Evolutionary conservation across 139 green algal genomes (phyloP).

Genomic region (Asterochloris sp.): DNA sequence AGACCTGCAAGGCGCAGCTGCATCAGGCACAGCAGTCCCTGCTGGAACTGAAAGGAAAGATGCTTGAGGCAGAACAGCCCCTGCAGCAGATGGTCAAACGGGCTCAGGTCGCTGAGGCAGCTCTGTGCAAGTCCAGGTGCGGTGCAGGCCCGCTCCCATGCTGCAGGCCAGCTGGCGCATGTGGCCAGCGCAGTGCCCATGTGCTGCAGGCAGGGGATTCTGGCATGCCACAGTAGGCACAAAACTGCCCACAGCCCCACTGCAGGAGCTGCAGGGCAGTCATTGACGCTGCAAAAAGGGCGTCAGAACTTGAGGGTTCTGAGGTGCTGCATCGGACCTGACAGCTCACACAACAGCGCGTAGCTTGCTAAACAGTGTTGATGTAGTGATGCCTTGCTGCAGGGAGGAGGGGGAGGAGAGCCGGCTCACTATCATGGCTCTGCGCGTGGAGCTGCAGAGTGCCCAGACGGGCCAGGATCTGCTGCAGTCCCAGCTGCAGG

Average conservation of each 20-base stretch:
- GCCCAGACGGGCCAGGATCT: neutral
- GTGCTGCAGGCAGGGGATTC: neutral
- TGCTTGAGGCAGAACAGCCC: neutral
- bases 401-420: constrained; percentile 11
- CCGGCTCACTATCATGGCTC: neutral
- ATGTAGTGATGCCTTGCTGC: neutral
- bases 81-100: neutral
- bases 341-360: neutral
- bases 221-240: neutral
- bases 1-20: constrained; percentile 15
- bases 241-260: no score
- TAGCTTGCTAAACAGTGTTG: neutral
- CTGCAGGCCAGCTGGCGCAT: no score
- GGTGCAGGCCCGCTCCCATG: no score
- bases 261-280: neutral
- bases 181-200: no score
- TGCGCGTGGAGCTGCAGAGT: constrained; percentile 3
- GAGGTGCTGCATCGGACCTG: neutral
- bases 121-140: neutral
- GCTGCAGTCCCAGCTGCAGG: constrained; percentile 1
- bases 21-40: neutral
- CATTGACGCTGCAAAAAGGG: neutral
- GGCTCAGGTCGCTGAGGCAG: constrained; percentile 1
- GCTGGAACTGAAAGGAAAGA: neutral
- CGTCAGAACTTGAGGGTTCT: neutral